Evolutionary conservation across 129 eudicot species (phyloP).

Genomic region (Gnaphalium uliginosum): DNA sequence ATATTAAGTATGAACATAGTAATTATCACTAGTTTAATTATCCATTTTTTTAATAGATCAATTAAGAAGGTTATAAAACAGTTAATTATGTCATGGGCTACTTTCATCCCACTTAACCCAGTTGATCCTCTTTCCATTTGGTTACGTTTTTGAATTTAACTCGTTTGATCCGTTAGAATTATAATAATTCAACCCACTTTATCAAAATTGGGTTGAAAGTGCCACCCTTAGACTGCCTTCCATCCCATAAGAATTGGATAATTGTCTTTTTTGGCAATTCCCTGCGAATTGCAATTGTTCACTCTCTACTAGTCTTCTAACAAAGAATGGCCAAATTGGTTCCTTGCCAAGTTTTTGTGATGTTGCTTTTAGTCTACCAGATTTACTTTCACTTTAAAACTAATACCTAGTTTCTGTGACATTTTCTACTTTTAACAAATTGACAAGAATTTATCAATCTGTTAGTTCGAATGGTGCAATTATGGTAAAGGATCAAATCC

Average conservation of each 20-base stretch:
- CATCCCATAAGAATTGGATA: background rate
- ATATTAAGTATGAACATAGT: no score
- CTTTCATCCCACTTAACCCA: no score
- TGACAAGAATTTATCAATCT: background rate
- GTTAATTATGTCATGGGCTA: no score
- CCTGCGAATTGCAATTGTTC: background rate
- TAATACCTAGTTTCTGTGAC: background rate
- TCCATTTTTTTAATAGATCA: background rate
- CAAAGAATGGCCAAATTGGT: background rate
- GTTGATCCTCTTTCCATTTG: no score
- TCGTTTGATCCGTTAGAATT: no score
- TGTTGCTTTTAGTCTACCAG: background rate
- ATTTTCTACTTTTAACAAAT: background rate
- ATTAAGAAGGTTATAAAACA: no score
- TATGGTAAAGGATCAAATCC: background rate
- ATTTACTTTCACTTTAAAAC: background rate
- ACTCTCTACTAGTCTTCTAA: background rate
- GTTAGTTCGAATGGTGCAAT: conserved; percentile 13
- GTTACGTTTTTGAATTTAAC: no score
- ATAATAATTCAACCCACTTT: no score
- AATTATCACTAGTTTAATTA: background rate
- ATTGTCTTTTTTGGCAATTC: background rate
- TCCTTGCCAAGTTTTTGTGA: background rate
- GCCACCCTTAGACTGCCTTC: background rate
- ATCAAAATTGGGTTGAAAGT: no score